Percentiles rank a stretch among this genome's conserved stretches.
Evolutionary conservation across 2,329 filamentous ascomycete genomes (phyloP).

Genomic region (Neopestalotiopsis clavispora): DNA sequence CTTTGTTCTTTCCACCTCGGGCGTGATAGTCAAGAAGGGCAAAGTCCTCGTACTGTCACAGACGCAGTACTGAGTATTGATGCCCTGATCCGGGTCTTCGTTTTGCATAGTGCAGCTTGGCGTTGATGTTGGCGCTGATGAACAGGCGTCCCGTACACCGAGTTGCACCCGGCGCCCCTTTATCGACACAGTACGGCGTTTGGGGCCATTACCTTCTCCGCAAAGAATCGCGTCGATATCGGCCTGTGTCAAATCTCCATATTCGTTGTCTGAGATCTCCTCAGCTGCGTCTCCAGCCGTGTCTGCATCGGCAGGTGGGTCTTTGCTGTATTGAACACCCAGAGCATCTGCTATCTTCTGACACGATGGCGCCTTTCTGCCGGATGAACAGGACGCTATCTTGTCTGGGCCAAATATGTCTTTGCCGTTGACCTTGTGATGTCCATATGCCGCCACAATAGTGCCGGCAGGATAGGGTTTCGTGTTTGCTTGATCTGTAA

Average conservation of each 20-base stretch:
- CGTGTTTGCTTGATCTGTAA: slow-evolving; percentile 2
- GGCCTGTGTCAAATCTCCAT: not conserved
- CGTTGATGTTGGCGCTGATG: slow-evolving; percentile 7
- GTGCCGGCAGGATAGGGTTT: slow-evolving; percentile 7
- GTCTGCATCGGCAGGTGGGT: slow-evolving; percentile 7
- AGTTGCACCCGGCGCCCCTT: slow-evolving; percentile 17
- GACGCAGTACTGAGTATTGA: slow-evolving; percentile 19
- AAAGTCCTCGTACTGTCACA: slow-evolving; percentile 19
- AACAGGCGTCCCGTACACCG: slow-evolving; percentile 11
- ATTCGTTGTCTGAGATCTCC: not conserved
- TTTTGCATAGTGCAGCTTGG: slow-evolving; percentile 19
- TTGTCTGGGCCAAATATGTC: not conserved
- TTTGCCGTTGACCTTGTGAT: not conserved
- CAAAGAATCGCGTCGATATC: not conserved
- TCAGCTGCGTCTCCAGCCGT: not conserved
- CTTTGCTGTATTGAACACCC: slow-evolving; percentile 23
- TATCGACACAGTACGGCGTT: slow-evolving; percentile 15
- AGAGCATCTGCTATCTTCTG: slow-evolving; percentile 32
- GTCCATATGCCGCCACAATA: slow-evolving; percentile 8
- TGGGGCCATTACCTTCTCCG: not conserved
- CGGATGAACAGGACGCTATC: slow-evolving; percentile 12
- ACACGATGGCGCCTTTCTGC: slow-evolving; percentile 15
- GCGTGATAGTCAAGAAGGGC: slow-evolving; percentile 20
- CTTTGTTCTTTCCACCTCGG: slow-evolving; percentile 14
- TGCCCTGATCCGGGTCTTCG: slow-evolving; percentile 21